Conservation (phyloP, 345 rosid genomes). For the Eutrema heterophyllum region DNA sequence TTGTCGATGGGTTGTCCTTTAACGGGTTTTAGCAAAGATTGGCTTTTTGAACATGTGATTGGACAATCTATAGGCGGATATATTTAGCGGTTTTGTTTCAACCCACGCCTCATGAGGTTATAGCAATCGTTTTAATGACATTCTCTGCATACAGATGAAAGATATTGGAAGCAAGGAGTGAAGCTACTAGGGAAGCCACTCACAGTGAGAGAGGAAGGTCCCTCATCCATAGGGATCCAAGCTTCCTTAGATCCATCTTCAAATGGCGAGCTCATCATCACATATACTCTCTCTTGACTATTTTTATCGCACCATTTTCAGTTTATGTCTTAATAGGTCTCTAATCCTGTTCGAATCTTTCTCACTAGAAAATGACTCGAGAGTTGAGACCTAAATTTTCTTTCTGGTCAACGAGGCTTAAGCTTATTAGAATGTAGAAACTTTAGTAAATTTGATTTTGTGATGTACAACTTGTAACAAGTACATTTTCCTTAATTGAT, state of each 20-base stretch:
- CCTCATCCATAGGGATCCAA: conserved; percentile 45
- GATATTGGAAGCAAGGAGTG: conserved; percentile 90
- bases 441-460: background rate
- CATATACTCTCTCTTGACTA: conserved; percentile 35
- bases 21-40: background rate
- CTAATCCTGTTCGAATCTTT: background rate
- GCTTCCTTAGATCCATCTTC: conserved; percentile 64
- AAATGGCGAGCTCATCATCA: conserved; percentile 52
- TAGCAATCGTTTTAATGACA: background rate
- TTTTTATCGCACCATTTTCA: background rate
- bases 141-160: conserved; percentile 41
- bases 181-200: conserved; percentile 37
- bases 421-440: background rate
- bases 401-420: background rate
- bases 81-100: background rate
- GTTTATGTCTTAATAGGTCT: background rate
- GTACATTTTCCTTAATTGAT: background rate
- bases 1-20: background rate
- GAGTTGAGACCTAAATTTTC: background rate
- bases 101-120: background rate
- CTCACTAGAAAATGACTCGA: background rate
- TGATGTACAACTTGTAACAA: background rate
- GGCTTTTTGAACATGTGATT: background rate
- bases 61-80: background rate
- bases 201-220: conserved; percentile 34